phyloP scores from a whole-genome alignment of 768 basidiomycete species.

The Ramaria sp. region DNA sequence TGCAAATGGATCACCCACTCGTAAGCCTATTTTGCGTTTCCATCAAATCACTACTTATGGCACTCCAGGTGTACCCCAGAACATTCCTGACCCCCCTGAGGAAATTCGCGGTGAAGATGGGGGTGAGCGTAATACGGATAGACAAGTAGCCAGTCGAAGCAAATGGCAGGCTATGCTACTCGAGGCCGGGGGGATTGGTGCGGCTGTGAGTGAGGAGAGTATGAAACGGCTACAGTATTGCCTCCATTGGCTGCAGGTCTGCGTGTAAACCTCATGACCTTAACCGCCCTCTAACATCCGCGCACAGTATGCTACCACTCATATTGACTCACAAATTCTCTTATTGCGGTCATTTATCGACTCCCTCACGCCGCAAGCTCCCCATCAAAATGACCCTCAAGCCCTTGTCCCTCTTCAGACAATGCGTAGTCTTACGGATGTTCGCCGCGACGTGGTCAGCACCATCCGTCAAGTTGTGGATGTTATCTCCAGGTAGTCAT shows the following conservation, averaged over 20 bases:
- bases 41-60: background rate
- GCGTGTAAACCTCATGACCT: background rate
- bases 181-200: constrained; percentile 81
- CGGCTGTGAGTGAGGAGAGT: constrained; percentile 84
- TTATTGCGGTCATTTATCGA: constrained; percentile 77
- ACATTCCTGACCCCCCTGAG: background rate
- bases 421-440: constrained; percentile 56
- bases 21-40: background rate
- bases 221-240: constrained; percentile 81
- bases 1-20: background rate
- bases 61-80: background rate
- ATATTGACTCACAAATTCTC: constrained; percentile 80
- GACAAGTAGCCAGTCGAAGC: constrained; percentile 55
- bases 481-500: constrained; percentile 34
- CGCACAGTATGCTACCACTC: constrained; percentile 68
- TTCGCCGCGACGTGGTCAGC: constrained; percentile 75
- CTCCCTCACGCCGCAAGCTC: constrained; percentile 28
- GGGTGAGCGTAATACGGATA: constrained; percentile 6
- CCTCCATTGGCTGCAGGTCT: constrained; percentile 80
- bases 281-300: background rate
- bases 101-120: background rate
- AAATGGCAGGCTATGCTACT: constrained; percentile 77
- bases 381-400: constrained; percentile 11
- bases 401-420: constrained; percentile 19
- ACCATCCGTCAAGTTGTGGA: constrained; percentile 86